Percentiles rank a stretch among this genome's conserved stretches.
These are phyloP conservation scores for Aureobasidium sp. DNA, from an alignment of 2,329 filamentous ascomycete genomes.

Conservation along the genomic window DNA sequence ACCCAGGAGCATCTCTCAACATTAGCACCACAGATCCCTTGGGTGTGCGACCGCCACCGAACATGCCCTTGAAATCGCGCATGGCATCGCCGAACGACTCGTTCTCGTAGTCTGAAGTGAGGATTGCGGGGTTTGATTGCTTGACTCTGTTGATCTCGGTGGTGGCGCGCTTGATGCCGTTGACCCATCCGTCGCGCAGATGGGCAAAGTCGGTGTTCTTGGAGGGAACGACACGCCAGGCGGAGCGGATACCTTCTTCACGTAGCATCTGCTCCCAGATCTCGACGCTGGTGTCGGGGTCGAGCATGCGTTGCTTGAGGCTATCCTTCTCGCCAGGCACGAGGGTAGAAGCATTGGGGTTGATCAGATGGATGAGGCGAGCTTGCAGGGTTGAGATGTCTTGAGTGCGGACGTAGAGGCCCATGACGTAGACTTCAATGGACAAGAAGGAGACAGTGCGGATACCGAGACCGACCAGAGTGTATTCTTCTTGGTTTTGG, in stretches of 20 bases:
- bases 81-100: constrained; percentile 70
- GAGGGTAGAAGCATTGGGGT: constrained; percentile 70
- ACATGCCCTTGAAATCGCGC: constrained; percentile 70
- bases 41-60: constrained; percentile 67
- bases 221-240: constrained; percentile 80
- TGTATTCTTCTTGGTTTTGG: constrained; percentile 59
- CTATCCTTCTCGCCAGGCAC: constrained; percentile 72
- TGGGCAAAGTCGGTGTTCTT: constrained; percentile 92
- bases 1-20: constrained; percentile 56
- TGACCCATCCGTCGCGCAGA: constrained; percentile 81
- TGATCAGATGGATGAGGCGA: constrained; percentile 66
- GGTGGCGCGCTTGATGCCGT: constrained; percentile 69
- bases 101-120: constrained; percentile 49
- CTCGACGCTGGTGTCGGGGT: constrained; percentile 58
- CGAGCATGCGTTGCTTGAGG: constrained; percentile 60
- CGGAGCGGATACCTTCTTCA: constrained; percentile 60
- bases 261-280: constrained; percentile 67
- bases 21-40: constrained; percentile 74
- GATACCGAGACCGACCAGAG: constrained; percentile 78
- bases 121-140: constrained; percentile 20
- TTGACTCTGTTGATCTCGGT: constrained; percentile 25
- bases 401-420: constrained; percentile 77
- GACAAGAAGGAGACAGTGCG: constrained; percentile 81
- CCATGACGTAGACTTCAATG: constrained; percentile 83
- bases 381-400: constrained; percentile 74